Percentiles rank a stretch among this genome's conserved stretches.
Conservation (phyloP, 148 eudicot species). For the Rhododendron ovatum region DNA sequence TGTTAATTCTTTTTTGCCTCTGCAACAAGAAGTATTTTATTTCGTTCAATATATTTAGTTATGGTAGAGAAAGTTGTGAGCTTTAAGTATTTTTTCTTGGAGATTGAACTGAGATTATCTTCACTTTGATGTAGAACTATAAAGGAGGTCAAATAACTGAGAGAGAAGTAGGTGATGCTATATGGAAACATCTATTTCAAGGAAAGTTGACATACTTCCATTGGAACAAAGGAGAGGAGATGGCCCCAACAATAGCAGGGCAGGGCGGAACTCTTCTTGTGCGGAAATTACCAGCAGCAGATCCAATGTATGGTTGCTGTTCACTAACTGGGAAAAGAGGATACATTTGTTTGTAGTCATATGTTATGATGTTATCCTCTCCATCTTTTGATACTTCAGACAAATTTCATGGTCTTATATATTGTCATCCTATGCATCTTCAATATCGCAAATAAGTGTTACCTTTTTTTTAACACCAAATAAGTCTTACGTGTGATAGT, state of each 20-base stretch:
- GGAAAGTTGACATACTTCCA: conserved; percentile 82
- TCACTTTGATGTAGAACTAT: conserved; percentile 37
- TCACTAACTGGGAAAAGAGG: background rate
- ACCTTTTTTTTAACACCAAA: too few species aligned
- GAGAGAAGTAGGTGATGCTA: conserved; percentile 42
- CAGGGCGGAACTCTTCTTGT: conserved; percentile 89
- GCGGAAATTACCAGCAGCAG: conserved; percentile 69
- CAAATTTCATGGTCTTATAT: background rate
- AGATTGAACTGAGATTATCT: background rate
- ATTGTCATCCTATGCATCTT: background rate
- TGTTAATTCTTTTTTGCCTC: background rate
- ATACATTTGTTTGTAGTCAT: background rate
- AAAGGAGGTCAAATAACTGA: conserved; percentile 43
- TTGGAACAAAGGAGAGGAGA: conserved; percentile 78
- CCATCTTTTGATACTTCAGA: background rate
- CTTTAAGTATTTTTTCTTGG: background rate
- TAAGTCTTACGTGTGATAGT: background rate
- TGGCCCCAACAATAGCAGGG: conserved; percentile 70
- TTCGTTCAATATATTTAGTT: too few species aligned
- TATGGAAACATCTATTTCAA: conserved; percentile 56
- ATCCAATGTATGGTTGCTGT: conserved; percentile 49
- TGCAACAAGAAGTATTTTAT: background rate
- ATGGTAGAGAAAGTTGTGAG: background rate
- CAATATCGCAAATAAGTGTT: background rate
- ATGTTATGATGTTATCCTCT: background rate